phyloP scores from a whole-genome alignment of 2,329 filamentous ascomycete species.

The Pseudogymnoascus sp. region DNA sequence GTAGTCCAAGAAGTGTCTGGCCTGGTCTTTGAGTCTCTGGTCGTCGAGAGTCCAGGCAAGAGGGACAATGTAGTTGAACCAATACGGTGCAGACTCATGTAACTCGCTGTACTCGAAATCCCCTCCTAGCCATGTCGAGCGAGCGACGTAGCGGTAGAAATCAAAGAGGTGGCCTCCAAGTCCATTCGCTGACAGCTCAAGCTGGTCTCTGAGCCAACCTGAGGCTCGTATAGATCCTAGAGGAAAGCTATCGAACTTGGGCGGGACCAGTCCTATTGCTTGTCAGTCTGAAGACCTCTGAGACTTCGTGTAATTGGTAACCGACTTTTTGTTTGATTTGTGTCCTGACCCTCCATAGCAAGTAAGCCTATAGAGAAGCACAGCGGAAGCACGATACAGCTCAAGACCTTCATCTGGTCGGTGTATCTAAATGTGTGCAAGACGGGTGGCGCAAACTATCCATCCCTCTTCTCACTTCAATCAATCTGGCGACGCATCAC shows the following conservation, averaged over 20 bases:
- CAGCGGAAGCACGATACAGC: background rate
- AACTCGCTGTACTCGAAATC: constrained; percentile 42
- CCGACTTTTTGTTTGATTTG: background rate
- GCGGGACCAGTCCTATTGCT: background rate
- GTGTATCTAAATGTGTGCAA: background rate
- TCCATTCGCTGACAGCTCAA: constrained; percentile 37
- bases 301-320: background rate
- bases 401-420: background rate
- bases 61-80: constrained; percentile 50
- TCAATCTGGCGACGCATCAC: background rate
- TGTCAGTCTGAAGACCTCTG: background rate
- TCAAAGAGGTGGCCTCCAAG: constrained; percentile 42
- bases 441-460: background rate
- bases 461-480: background rate
- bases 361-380: background rate
- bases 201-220: constrained; percentile 41
- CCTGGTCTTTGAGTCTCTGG: constrained; percentile 40
- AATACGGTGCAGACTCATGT: constrained; percentile 44
- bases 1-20: constrained; percentile 36
- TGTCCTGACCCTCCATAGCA: background rate
- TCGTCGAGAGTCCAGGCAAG: constrained; percentile 44
- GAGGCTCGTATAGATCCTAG: constrained; percentile 37
- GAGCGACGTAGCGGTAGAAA: constrained; percentile 46
- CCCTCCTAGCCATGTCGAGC: constrained; percentile 45
- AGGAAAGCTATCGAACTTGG: background rate